Base-by-base conservation (phyloP, 441 rosid species). In the Melastoma candidum region DNA sequence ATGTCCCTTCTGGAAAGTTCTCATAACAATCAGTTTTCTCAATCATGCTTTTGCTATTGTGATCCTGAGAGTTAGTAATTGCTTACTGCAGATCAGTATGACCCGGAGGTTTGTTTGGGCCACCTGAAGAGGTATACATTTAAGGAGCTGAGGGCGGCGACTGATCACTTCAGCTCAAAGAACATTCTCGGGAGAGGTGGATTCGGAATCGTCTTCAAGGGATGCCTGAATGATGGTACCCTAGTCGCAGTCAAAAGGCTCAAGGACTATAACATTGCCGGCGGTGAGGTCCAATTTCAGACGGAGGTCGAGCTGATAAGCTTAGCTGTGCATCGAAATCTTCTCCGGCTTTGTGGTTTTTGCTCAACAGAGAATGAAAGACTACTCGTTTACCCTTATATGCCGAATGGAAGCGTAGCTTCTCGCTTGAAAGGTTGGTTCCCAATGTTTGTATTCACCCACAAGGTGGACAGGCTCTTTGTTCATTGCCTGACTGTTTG, bases 291-390 rank as follows among this genome's bases (percentile, higher is more conserved):
- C 49, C 98, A 90, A 61, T 87, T 90, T 78, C 96, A 87, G 67
- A 90, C 98, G 1, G 98, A 90, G 71, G 90, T 90, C 46, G 96
- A 90, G 77, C 85, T 90, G 93, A 90, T 90, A 72, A 87, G 96
- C 81, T 71, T 92, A 65, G 98, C 98, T 1, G 96, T 92, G 45
- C 98, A 87, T 43, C 78, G 98, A 8, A 92, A 87, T 72, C 88
- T 92, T 63, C 95, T 87, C 39, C 74, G 93, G 59, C 76, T 92
- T 17, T 79, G 78, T 22, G 98, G 98, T 11, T 87, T 87, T 56
- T 85, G 90, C 53, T 80, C 87, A 69, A 80, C 98, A 22, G 71
- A 83, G 46, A 61, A 84, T 11, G 98, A 92, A 67, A 82, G 83
- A 75, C 85, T 92, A 57, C 86, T 92, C 41, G 90, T 92, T 57